Evolutionary conservation across 495 filamentous ascomycete species (phyloP).

Genomic region (Rostrohypoxylon terebratum): DNA sequence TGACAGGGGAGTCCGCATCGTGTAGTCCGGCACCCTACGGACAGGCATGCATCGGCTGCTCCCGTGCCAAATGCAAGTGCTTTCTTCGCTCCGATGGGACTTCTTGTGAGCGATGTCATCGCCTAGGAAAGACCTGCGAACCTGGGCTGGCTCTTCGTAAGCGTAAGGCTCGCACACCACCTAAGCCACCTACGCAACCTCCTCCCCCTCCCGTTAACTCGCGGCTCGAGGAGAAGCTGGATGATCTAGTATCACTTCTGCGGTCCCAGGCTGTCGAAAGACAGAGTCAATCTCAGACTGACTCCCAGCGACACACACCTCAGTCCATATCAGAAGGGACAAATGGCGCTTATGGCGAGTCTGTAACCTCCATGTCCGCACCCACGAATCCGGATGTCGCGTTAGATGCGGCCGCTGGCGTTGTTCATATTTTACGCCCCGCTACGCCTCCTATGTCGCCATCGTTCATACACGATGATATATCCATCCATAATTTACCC

Average conservation of each 20-base stretch:
- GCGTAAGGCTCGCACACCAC: slow-evolving; percentile 36
- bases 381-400: slow-evolving; percentile 32
- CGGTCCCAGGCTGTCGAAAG: slow-evolving; percentile 42
- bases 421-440: slow-evolving; percentile 39
- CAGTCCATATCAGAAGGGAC: slow-evolving; percentile 15
- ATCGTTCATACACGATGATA: slow-evolving; percentile 25
- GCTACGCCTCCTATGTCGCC: slow-evolving; percentile 3
- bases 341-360: slow-evolving; percentile 6
- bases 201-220: neutral
- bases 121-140: slow-evolving; percentile 44
- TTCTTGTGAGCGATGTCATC: slow-evolving; percentile 45
- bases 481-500: slow-evolving; percentile 16
- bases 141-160: slow-evolving; percentile 37
- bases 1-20: slow-evolving; percentile 14
- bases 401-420: slow-evolving; percentile 30
- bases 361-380: slow-evolving; percentile 12
- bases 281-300: slow-evolving; percentile 9
- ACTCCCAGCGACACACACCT: slow-evolving; percentile 17
- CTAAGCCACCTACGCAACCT: slow-evolving; percentile 13
- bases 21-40: slow-evolving; percentile 47
- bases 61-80: slow-evolving; percentile 49
- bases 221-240: slow-evolving; percentile 46
- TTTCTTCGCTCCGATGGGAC: slow-evolving; percentile 42
- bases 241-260: slow-evolving; percentile 43
- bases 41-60: slow-evolving; percentile 42